phyloP scores from a whole-genome alignment of 192 early-diverging fungal species.

The Tieghemiomyces parasiticus region DNA sequence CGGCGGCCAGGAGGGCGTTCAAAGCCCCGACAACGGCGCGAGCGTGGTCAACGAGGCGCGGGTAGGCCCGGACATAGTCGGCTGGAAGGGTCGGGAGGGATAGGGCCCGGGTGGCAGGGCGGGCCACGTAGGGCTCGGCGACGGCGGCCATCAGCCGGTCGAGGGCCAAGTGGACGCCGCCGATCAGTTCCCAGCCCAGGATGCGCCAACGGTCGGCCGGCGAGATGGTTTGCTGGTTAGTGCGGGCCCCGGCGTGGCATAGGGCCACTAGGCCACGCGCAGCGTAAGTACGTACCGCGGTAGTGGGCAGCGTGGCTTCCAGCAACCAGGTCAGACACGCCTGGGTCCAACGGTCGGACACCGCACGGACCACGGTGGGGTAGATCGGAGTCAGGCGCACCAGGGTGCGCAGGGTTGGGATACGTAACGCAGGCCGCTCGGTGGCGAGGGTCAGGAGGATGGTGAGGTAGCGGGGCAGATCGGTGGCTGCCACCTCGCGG shows the following conservation, averaged over 20 bases:
- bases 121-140: background rate
- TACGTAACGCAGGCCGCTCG: too few relatives aligned
- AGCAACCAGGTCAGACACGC: too few relatives aligned
- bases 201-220: background rate
- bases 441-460: too few relatives aligned
- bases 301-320: too few relatives aligned
- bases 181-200: background rate
- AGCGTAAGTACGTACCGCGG: too few relatives aligned
- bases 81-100: background rate
- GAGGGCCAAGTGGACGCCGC: background rate
- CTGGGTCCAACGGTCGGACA: too few relatives aligned
- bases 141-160: background rate
- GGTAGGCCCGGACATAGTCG: background rate
- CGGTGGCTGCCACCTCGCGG: too few relatives aligned
- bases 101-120: background rate
- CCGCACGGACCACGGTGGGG: too few relatives aligned
- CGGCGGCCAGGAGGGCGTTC: background rate
- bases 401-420: too few relatives aligned
- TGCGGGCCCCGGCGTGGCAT: background rate
- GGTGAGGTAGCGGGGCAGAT: too few relatives aligned
- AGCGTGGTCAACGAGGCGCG: background rate
- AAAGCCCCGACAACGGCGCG: background rate
- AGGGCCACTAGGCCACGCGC: constrained; percentile 2
- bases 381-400: too few relatives aligned
- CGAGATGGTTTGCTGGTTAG: background rate